Evolutionary conservation across 345 rosid genomes (phyloP), one percentile per base, ranked within the genome.

Genomic region (Eucalyptus polybractea): DNA sequence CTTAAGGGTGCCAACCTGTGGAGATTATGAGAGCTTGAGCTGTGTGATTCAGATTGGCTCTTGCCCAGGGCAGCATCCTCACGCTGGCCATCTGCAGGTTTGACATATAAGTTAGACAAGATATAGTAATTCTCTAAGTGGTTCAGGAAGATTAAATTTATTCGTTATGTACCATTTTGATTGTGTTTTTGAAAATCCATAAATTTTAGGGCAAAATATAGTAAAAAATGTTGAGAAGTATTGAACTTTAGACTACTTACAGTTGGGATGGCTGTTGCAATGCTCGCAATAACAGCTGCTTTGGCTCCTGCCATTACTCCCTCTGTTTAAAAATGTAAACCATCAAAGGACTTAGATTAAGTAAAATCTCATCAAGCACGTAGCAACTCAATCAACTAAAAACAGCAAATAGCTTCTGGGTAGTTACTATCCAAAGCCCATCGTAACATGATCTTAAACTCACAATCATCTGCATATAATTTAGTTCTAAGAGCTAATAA

Each of bases 1-100:
- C 45, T 72, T 72, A 6, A 72, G 45, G 58, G 37, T 29, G 25
- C 29, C 8, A 16, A 94, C 95, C 96, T 86, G 96, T 94, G 89
- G 99, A 97, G 89, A 97, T 87, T 62, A 97, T 96, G 88, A 97
- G 99, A 91, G 99, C 99, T 91, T 97, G 98, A 88, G 98, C 99
- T 16, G 98, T 95, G 92, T 91, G 98, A 90, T 97, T 97, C 83
- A 97, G 98, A 92, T 97, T 94, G 81, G 97, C 96, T 88, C 95
- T 96, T 8, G 99, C 99, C 99, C 99, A 96, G 1, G 99, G 99
- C 88, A 94, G 90, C 96, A 95, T 94, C 91, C 95, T 94, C 54
- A 88, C 98, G 88, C 96, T 96, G 15, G 94, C 99, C 93, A 97
- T 89, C 99, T 92, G 90, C 95, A 91, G 60, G 83, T 72, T 72